A percentile compares a stretch with the other conserved stretches of the same genome.
phyloP scores from a whole-genome alignment of 2,329 filamentous ascomycete species.

The Didymella segeticola region DNA sequence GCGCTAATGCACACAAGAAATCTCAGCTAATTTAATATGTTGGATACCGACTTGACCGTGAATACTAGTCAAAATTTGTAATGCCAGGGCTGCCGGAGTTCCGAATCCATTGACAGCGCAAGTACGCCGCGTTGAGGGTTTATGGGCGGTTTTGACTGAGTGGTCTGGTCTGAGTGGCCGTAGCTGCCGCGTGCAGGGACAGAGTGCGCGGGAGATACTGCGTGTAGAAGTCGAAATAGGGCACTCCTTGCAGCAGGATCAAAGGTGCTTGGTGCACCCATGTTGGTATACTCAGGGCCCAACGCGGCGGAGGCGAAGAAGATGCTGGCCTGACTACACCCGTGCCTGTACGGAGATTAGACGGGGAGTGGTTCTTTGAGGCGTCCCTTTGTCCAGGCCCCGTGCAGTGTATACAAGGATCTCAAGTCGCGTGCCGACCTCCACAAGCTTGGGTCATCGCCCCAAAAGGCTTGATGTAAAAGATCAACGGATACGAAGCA shows the following conservation, averaged over 20 bases:
- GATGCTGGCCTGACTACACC: conserved; percentile 15
- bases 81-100: conserved; percentile 14
- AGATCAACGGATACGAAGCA: conserved; percentile 31
- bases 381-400: conserved; percentile 7
- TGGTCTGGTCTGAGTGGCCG: conserved; percentile 26
- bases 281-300: conserved; percentile 9
- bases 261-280: conserved; percentile 15
- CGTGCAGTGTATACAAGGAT: conserved; percentile 24
- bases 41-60: conserved; percentile 21
- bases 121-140: conserved; percentile 32
- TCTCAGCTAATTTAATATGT: conserved; percentile 36
- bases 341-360: conserved; percentile 32
- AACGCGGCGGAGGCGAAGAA: conserved; percentile 28
- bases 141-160: conserved; percentile 34
- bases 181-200: conserved; percentile 28
- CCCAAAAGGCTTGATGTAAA: conserved; percentile 30
- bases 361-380: conserved; percentile 22
- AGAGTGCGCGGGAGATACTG: conserved; percentile 26
- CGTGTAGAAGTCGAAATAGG: conserved; percentile 28
- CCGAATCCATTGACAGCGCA: conserved; percentile 30
- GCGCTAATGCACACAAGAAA: conserved; percentile 41
- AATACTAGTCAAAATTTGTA: conserved; percentile 1
- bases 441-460: conserved; percentile 29
- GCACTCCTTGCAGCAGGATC: conserved; percentile 28
- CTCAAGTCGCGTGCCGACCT: conserved; percentile 29